These are phyloP conservation scores for Rhodomyrtus tomentosa DNA, from an alignment of 345 rosid genomes.

Conservation along the genomic window DNA sequence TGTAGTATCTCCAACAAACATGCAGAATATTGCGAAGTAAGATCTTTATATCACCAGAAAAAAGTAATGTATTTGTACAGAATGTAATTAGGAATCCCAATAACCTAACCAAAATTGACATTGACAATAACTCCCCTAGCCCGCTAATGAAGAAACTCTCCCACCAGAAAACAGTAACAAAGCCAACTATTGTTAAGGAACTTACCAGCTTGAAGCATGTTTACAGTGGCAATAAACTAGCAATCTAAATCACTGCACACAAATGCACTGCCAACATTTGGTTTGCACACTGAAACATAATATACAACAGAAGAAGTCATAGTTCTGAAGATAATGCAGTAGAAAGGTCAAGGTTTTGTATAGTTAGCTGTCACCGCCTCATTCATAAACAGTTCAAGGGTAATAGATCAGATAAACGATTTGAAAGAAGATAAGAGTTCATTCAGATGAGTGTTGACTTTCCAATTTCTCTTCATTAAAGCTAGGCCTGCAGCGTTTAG, in stretches of 20 bases:
- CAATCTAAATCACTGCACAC: background rate
- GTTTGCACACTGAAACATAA: background rate
- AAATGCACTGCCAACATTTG: background rate
- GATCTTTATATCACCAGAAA: background rate
- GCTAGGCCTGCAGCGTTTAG: background rate
- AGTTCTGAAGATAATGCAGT: background rate
- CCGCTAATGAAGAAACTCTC: background rate
- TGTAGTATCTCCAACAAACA: background rate
- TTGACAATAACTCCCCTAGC: background rate
- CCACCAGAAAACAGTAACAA: background rate
- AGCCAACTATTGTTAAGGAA: background rate
- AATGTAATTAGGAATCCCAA: background rate
- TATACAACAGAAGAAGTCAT: background rate
- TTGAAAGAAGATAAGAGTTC: too few relatives aligned
- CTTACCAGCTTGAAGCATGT: background rate
- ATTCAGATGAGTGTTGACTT: rapidly evolving
- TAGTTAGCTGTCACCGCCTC: background rate
- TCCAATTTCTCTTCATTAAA: background rate
- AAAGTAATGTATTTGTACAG: background rate
- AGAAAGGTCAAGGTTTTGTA: background rate
- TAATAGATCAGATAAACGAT: background rate
- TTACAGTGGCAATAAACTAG: background rate
- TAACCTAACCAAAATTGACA: background rate
- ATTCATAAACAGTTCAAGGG: background rate
- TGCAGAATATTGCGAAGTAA: background rate